Base-by-base conservation (phyloP, 352 stramenopile genomes). In the Phytophthora cryptogea region DNA sequence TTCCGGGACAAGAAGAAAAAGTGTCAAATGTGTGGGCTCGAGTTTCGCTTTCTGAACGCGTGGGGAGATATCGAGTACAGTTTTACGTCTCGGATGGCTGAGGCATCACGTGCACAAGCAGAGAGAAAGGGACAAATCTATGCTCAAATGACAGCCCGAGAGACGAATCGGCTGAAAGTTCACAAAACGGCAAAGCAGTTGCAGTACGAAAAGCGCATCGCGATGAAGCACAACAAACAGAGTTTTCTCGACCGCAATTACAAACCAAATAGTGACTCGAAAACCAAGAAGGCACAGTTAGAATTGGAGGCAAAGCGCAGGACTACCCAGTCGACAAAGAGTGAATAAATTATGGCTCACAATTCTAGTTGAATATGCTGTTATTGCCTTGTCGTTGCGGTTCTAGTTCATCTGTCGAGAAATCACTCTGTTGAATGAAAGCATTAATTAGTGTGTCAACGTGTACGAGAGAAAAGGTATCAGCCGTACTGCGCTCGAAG, bases 1-100 rank as follows among this genome's bases (percentile, higher is more conserved):
- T 86, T 74, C n/a, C 83, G 81, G 8, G 86, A 93, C 72, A 94
- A 94, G 68, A 94, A 93, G 68, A 94, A 94, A 52, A 73, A 74
- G 4, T 94, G 86, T 51, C 83, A 90, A 57, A 88, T 76, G 42
- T 94, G 86, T 51, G 81, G 83, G 14, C 78, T 84, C 14, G 76
- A 89, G 60, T 94, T 92, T 51, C 78, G 81, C 3, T 64, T 89
- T 8, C 60, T 80, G 3, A 80, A 92, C 50, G 86, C 83, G 0
- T 94, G 86, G 86, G 82, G 83, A 0, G 83, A 94, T 36, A 65
- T 94, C 35, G 78, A 83, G 1, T 42, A 70, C 1, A 70, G 76
- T 23, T 94, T 94, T 49, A 85, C 87, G 17, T 56, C 46, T 3
- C 76, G 86, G 3, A 89, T 93, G 63, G 60, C 54, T 11, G 76